Evolutionary conservation across 2,329 filamentous ascomycete species (phyloP).

Genomic region (Fusarium sp.): DNA sequence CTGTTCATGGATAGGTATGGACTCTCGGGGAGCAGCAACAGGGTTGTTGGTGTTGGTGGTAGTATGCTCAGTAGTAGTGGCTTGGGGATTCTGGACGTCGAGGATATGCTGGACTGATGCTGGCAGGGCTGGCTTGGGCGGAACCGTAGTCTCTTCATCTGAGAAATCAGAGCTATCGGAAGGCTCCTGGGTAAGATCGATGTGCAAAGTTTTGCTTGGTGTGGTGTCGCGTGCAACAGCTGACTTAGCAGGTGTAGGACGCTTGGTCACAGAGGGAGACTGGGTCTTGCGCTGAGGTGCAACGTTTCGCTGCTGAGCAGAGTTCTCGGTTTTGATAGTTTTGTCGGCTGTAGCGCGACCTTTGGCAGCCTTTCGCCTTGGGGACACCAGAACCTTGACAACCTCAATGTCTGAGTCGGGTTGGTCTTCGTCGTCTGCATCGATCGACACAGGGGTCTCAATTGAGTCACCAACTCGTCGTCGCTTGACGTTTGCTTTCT

Average conservation of each 20-base stretch:
- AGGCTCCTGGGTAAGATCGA: slow-evolving; percentile 19
- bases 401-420: slow-evolving; percentile 13
- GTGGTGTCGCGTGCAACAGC: background rate
- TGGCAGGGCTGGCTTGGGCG: background rate
- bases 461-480: slow-evolving; percentile 2
- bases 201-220: background rate
- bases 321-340: slow-evolving; percentile 2
- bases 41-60: background rate
- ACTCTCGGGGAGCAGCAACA: background rate
- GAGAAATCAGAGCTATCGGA: slow-evolving; percentile 24
- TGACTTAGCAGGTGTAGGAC: background rate
- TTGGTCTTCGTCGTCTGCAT: background rate
- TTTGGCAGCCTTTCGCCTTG: background rate
- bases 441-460: background rate
- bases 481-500: slow-evolving; percentile 19
- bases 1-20: background rate
- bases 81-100: background rate
- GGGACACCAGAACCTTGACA: background rate
- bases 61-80: no score
- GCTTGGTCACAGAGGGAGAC: background rate
- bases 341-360: background rate
- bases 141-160: background rate
- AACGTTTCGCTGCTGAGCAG: background rate
- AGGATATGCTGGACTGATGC: background rate
- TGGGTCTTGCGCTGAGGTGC: background rate